Evolutionary conservation across 768 basidiomycete genomes (phyloP), one percentile per base, ranked within the genome.

Genomic region (Phaeotremella skinneri): DNA sequence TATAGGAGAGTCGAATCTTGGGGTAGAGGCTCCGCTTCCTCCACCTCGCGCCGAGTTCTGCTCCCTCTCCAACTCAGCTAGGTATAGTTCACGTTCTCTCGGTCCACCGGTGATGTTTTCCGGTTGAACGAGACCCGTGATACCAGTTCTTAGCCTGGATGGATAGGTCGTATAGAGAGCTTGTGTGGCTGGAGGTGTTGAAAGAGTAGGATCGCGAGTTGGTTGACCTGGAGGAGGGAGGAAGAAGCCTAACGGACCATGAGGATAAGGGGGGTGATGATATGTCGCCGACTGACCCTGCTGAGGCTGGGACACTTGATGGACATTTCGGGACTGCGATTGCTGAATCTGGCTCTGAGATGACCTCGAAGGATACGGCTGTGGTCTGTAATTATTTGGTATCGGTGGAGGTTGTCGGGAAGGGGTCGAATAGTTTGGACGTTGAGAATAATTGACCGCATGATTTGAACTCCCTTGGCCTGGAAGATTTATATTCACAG

Each of bases 41-140:
- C 62, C 43, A 2, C 37, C 43, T 30, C 31, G 20, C 6, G 25
- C 54, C 2, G 14, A 25, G 2, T 29, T 30, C 14, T 65, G 26
- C 32, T 69, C 69, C 27, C 65, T 51, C n/a, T 70, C 67, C 37
- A 67, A 49, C 49, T 69, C 72, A 3, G 72, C 69, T 17, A 65
- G 26, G 31, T 69, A 63, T 2, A 25, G 48, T 34, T 68, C 67
- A 34, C 73, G 52, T 39, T 73, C 70, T 26, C 67, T 58, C 1
- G 75, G 68, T 41, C 73, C 75, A 21, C 73, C 73, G 1, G 74
- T 78, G 32, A 80, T 76, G 11, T 84, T 68, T 67, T 90, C 84
- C 20, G 96, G 96, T 70, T 99, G 96, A 78, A 98, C 83, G 65
- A 99, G 84, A 4, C 91, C 84, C 0, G 90, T 88, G 2, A 87